Conservation (phyloP, 192 early-diverging fungal genomes). For the Backusella morwellensis region DNA sequence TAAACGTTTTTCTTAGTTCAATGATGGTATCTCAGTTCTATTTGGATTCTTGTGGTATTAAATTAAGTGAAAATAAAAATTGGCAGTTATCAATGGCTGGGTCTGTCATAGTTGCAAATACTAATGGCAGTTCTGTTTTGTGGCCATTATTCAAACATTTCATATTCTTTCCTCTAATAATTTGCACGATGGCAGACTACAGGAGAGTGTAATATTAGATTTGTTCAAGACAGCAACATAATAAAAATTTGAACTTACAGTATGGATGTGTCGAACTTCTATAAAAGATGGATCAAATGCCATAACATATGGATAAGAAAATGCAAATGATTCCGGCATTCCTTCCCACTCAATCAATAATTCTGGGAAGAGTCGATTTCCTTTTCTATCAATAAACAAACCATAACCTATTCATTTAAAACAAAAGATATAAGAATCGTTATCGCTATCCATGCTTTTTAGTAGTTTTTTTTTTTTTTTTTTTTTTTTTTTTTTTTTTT, state of each 20-base stretch:
- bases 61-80: slow-evolving; percentile 17
- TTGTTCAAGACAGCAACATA: background rate
- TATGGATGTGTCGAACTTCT: slow-evolving; percentile 81
- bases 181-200: slow-evolving; percentile 49
- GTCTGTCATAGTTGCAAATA: slow-evolving; percentile 29
- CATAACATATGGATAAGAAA: slow-evolving; percentile 79
- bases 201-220: background rate
- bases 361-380: slow-evolving; percentile 66
- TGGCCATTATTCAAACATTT: slow-evolving; percentile 46
- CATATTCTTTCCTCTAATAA: slow-evolving; percentile 56
- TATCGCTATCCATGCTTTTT: slow-evolving; percentile 60
- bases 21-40: background rate
- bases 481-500: background rate
- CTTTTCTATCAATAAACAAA: slow-evolving; percentile 88
- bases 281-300: slow-evolving; percentile 92
- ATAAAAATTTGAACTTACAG: slow-evolving; percentile 35
- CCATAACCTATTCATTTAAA: slow-evolving; percentile 65
- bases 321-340: slow-evolving; percentile 77
- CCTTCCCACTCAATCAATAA: slow-evolving; percentile 91
- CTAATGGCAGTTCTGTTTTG: slow-evolving; percentile 18
- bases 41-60: background rate
- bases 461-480: slow-evolving; percentile 21
- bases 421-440: slow-evolving; percentile 15
- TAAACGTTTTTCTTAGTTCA: background rate
- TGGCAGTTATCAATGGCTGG: slow-evolving; percentile 19